Evolutionary conservation across 306 rosid species (phyloP).

Genomic region (Herpetospermum pedunculosum): DNA sequence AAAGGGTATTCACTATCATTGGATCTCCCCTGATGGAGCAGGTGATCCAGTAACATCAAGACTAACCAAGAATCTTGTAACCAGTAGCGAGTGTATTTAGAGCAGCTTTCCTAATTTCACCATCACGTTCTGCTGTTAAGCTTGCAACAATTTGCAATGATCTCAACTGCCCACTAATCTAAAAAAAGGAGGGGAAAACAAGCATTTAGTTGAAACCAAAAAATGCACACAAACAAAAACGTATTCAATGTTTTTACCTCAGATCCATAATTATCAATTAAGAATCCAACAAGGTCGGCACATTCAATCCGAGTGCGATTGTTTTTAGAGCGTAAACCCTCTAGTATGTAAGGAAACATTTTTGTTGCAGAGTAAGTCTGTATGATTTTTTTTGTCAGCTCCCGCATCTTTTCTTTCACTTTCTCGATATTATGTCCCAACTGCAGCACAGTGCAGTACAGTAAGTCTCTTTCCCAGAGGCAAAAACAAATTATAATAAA

Average conservation of each 20-base stretch:
- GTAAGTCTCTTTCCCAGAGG: neutral
- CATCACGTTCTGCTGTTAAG: conserved; percentile 95
- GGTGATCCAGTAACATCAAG: conserved; percentile 3
- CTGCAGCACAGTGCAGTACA: conserved; percentile 32
- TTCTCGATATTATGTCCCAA: conserved; percentile 94
- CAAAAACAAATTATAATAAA: neutral
- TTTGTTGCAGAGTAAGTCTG: conserved; percentile 62
- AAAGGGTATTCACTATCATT: neutral
- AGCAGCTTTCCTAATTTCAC: conserved; percentile 94
- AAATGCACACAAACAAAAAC: neutral
- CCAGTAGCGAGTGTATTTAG: conserved; percentile 90
- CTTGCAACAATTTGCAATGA: conserved; percentile 90
- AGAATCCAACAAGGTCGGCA: conserved; percentile 83
- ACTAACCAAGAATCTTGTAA: conserved; percentile 94
- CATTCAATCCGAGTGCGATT: conserved; percentile 92
- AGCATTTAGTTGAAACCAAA: neutral
- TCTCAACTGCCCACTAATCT: conserved; percentile 89
- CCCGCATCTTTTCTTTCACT: conserved; percentile 91
- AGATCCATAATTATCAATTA: conserved; percentile 72
- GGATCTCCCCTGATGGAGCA: neutral
- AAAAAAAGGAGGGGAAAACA: conserved; percentile 10
- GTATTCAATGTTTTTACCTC: conserved; percentile 41
- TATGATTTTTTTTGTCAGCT: conserved; percentile 76
- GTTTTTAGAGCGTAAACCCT: conserved; percentile 97
- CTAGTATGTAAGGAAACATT: conserved; percentile 84